Evolutionary conservation across 345 rosid species (phyloP).

Genomic region (Gossypium ekmanianum): DNA sequence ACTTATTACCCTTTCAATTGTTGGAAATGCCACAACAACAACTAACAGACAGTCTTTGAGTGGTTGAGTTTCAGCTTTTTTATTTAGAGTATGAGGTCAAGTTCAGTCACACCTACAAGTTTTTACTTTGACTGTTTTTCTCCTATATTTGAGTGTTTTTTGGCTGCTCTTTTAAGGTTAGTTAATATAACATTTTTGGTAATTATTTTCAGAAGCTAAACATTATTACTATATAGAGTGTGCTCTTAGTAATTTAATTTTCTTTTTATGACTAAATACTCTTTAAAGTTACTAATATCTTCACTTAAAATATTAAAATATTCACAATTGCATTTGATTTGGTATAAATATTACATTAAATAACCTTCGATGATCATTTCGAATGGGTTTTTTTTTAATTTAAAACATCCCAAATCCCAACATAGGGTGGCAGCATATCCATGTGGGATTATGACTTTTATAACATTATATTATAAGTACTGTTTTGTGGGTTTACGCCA

Average conservation of each 20-base stretch:
- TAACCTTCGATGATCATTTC: not conserved
- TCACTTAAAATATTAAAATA: too few species aligned
- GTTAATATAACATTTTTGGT: not conserved
- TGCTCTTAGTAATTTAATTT: too few species aligned
- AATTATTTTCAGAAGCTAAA: too few species aligned
- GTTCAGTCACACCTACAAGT: constrained; percentile 9
- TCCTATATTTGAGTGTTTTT: not conserved
- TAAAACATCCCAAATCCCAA: not conserved
- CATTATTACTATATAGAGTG: too few species aligned
- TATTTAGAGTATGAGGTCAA: constrained; percentile 6
- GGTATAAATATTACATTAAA: too few species aligned
- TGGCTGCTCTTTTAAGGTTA: not conserved
- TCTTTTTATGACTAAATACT: too few species aligned
- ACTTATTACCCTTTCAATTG: not conserved
- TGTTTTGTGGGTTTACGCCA: not conserved
- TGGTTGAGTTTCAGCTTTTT: constrained; percentile 33
- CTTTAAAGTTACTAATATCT: too few species aligned
- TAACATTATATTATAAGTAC: not conserved
- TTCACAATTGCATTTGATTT: too few species aligned
- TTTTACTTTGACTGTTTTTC: not conserved
- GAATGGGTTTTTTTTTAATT: not conserved
- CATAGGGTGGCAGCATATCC: not conserved
- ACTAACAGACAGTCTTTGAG: constrained; percentile 38
- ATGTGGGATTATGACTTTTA: not conserved
- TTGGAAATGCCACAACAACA: constrained; percentile 28